Conservation (phyloP, 2,329 filamentous ascomycete species). For the Diaporthe caulivora region DNA sequence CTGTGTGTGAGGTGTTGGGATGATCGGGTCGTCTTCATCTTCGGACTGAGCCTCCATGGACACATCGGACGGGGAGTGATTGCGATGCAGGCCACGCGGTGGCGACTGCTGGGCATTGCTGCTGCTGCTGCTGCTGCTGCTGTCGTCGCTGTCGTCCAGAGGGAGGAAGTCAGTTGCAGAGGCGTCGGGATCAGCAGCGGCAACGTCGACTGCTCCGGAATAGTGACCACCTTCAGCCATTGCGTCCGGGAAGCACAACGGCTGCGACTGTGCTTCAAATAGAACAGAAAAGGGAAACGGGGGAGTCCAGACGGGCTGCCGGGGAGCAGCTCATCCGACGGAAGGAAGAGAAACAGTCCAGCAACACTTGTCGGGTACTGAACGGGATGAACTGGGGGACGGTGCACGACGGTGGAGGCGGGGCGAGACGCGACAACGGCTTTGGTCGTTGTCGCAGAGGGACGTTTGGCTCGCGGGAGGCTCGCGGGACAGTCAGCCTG, state of each 20-base stretch:
- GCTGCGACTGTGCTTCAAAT: slow-evolving; percentile 6
- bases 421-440: slow-evolving; percentile 36
- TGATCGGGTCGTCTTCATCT: slow-evolving; percentile 44
- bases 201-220: slow-evolving; percentile 29
- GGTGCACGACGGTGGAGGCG: background rate
- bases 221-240: slow-evolving; percentile 34
- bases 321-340: slow-evolving; percentile 26
- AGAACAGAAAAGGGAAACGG: slow-evolving; percentile 36
- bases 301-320: background rate
- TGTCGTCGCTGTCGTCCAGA: slow-evolving; percentile 40
- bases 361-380: slow-evolving; percentile 41
- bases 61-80: slow-evolving; percentile 50
- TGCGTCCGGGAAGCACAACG: slow-evolving; percentile 28
- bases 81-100: slow-evolving; percentile 28
- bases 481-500: slow-evolving; percentile 4
- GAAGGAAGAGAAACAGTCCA: slow-evolving; percentile 34
- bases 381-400: background rate
- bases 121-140: too few species aligned
- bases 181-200: slow-evolving; percentile 33
- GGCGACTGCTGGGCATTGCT: slow-evolving; percentile 33
- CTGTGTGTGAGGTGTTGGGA: slow-evolving; percentile 10
- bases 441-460: slow-evolving; percentile 33
- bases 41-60: slow-evolving; percentile 52
- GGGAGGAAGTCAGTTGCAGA: slow-evolving; percentile 39
- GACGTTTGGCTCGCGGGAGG: background rate